phyloP scores from a whole-genome alignment of 1,284 basidiomycete genomes.

The Apiotrichum mycotoxinovorans region DNA sequence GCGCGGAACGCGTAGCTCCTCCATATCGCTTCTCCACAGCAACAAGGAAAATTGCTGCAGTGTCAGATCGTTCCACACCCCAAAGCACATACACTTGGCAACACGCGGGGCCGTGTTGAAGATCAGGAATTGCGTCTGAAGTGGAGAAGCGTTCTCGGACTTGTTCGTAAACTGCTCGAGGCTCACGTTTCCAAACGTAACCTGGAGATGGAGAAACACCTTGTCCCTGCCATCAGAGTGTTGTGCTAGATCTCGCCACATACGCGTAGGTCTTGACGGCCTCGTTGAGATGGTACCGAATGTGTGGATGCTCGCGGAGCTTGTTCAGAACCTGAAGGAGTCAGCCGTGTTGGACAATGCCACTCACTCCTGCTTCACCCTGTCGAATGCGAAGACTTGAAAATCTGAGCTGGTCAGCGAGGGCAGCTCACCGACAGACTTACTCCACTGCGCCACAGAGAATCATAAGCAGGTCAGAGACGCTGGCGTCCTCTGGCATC shows the following conservation, averaged over 20 bases:
- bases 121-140: constrained; percentile 32
- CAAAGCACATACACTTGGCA: constrained; percentile 26
- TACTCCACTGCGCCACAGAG: constrained; percentile 28
- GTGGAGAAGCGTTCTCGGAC: constrained; percentile 27
- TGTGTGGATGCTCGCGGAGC: constrained; percentile 27
- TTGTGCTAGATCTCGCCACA: not conserved
- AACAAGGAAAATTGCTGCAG: constrained; percentile 35
- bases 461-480: constrained; percentile 31
- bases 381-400: constrained; percentile 38
- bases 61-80: not conserved
- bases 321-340: constrained; percentile 31
- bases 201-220: constrained; percentile 45
- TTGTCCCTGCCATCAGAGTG: constrained; percentile 38
- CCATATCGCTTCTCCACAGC: constrained; percentile 30
- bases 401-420: constrained; percentile 24
- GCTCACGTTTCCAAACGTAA: constrained; percentile 36
- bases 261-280: constrained; percentile 31
- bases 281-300: constrained; percentile 32
- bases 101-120: constrained; percentile 39
- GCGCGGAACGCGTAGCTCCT: constrained; percentile 22
- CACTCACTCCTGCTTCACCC: constrained; percentile 37
- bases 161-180: constrained; percentile 27
- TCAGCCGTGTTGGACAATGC: not conserved
- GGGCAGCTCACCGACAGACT: constrained; percentile 5
- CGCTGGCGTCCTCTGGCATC: constrained; percentile 16